A percentile compares a stretch with the other conserved stretches of the same genome.
Conservation (phyloP, 73 alveolate genomes). For the Uronychia setigera region DNA sequence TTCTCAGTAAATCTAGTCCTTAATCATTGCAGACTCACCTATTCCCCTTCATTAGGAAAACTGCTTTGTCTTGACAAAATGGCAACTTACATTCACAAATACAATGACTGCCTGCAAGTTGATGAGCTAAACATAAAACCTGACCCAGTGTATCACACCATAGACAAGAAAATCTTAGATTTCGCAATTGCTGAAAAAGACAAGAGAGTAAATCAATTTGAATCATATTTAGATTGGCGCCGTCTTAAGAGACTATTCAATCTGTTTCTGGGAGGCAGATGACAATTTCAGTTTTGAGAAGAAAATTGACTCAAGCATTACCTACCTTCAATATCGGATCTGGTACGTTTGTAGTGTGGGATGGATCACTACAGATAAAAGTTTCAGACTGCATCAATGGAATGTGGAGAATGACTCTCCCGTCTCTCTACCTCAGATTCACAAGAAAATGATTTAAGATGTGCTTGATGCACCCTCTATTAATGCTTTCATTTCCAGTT, state of each 20-base stretch:
- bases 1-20: background rate
- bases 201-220: background rate
- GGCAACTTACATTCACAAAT: background rate
- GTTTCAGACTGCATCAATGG: slow-evolving; percentile 32
- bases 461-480: slow-evolving; percentile 40
- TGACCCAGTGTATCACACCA: background rate
- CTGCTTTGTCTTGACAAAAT: background rate
- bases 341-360: slow-evolving; percentile 31
- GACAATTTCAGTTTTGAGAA: slow-evolving; percentile 44
- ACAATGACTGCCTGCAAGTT: background rate
- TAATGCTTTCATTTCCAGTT: slow-evolving; percentile 36
- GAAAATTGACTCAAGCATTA: slow-evolving; percentile 5
- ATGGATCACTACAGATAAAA: slow-evolving; percentile 57
- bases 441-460: slow-evolving; percentile 38
- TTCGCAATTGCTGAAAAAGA: slow-evolving; percentile 33
- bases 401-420: slow-evolving; percentile 42
- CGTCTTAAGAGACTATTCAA: slow-evolving; percentile 39
- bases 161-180: slow-evolving; percentile 23
- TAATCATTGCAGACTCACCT: background rate
- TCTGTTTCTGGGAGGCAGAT: slow-evolving; percentile 57
- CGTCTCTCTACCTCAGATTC: slow-evolving; percentile 22
- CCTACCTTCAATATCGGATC: slow-evolving; percentile 15
- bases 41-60: background rate
- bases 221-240: slow-evolving; percentile 48
- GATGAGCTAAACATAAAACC: background rate